Evolutionary conservation across 2,329 filamentous ascomycete genomes (phyloP).

Genomic region (Xylaria sp.): DNA sequence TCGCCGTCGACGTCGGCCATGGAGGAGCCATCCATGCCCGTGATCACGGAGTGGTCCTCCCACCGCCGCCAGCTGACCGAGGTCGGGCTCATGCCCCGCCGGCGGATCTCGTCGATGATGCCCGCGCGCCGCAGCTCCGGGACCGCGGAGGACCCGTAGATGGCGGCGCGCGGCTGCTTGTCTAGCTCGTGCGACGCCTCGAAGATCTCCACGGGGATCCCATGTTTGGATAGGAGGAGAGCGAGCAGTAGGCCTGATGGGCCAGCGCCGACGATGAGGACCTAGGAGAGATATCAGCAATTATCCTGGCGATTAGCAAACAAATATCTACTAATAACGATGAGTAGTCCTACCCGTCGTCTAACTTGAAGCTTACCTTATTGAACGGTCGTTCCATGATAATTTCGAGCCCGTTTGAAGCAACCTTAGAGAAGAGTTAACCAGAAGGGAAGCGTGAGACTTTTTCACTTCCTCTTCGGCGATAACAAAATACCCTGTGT

Average conservation of each 20-base stretch:
- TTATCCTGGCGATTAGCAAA: not conserved
- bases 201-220: conserved; percentile 64
- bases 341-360: not conserved
- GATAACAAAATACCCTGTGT: conserved; percentile 24
- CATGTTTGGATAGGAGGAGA: conserved; percentile 63
- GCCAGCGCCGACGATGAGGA: conserved; percentile 62
- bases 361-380: conserved; percentile 39
- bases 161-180: conserved; percentile 70
- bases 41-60: conserved; percentile 52
- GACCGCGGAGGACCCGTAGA: conserved; percentile 69
- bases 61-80: conserved; percentile 56
- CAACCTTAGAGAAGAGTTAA: not conserved
- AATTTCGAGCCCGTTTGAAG: conserved; percentile 1
- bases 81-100: conserved; percentile 53
- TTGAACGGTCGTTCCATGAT: conserved; percentile 47
- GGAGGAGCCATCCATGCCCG: conserved; percentile 52
- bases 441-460: conserved; percentile 8
- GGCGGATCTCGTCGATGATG: conserved; percentile 58
- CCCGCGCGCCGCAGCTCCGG: conserved; percentile 69
- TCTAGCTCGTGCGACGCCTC: conserved; percentile 67
- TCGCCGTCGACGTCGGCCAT: conserved; percentile 54
- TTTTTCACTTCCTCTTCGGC: conserved; percentile 8
- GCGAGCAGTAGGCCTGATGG: conserved; percentile 62
- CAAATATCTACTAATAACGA: not conserved
- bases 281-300: conserved; percentile 44